Conservation (phyloP, 1,284 basidiomycete species). For the Ustilago crameri region DNA sequence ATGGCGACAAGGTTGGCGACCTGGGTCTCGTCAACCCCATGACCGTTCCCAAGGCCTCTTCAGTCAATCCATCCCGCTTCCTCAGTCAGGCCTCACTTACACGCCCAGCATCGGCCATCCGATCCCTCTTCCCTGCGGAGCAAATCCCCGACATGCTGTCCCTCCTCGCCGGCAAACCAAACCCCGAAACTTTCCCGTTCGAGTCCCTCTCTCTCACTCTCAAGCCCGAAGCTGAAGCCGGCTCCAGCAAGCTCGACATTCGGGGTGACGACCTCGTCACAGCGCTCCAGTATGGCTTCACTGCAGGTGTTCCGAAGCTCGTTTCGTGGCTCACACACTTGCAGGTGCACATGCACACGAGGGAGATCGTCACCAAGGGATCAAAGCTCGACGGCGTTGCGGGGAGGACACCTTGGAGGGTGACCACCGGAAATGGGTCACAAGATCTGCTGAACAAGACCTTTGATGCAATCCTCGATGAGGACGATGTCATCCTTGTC, state of each 20-base stretch:
- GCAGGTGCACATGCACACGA: conserved; percentile 75
- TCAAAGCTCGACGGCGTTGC: conserved; percentile 50
- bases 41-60: conserved; percentile 27
- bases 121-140: conserved; percentile 80
- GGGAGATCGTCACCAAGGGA: conserved; percentile 71
- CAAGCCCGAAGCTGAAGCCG: conserved; percentile 63
- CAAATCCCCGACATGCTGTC: conserved; percentile 82
- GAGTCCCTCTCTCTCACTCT: conserved; percentile 75
- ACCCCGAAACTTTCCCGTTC: conserved; percentile 89
- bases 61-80: conserved; percentile 39
- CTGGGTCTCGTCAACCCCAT: conserved; percentile 11
- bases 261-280: conserved; percentile 64
- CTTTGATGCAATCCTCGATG: conserved; percentile 76
- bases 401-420: conserved; percentile 72
- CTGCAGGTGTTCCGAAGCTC: conserved; percentile 77
- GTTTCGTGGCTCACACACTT: conserved; percentile 74
- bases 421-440: conserved; percentile 83
- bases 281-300: conserved; percentile 73
- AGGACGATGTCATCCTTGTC: conserved; percentile 83
- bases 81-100: conserved; percentile 25
- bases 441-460: conserved; percentile 83
- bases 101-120: conserved; percentile 69
- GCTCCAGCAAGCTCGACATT: conserved; percentile 59
- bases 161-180: conserved; percentile 78
- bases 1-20: conserved; percentile 43